These are phyloP conservation scores for Pichia californica DNA, from an alignment of 805 yeast species.

Conservation along the genomic window DNA sequence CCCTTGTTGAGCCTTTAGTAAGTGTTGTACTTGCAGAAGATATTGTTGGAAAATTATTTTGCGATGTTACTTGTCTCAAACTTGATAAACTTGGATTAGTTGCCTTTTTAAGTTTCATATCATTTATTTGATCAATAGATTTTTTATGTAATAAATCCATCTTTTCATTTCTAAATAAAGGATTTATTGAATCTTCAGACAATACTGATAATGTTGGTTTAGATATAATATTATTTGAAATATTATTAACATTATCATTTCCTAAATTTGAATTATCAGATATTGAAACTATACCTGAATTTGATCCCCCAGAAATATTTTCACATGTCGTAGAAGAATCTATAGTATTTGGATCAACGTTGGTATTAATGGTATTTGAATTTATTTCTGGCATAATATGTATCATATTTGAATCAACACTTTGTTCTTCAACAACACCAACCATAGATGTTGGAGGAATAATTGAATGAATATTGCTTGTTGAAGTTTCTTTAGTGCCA, in stretches of 20 bases:
- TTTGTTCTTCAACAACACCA: conserved; percentile 26
- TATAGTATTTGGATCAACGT: too few species aligned
- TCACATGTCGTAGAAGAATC: too few species aligned
- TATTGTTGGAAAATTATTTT: conserved; percentile 18
- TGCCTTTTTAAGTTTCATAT: conserved; percentile 12
- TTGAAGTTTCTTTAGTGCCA: neutral
- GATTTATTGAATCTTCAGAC: neutral
- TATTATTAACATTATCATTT: too few species aligned
- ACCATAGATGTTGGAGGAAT: conserved; percentile 18
- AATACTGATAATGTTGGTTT: neutral
- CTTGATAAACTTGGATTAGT: conserved; percentile 23
- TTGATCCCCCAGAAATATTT: too few species aligned
- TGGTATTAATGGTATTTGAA: neutral
- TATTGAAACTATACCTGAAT: too few species aligned
- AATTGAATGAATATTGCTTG: neutral
- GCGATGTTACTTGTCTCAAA: conserved; percentile 20
- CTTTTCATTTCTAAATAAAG: neutral
- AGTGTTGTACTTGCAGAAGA: conserved; percentile 26
- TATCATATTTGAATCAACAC: conserved; percentile 15
- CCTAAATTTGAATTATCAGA: too few species aligned
- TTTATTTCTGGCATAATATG: conserved; percentile 18
- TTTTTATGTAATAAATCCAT: conserved; percentile 3
- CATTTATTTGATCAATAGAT: conserved; percentile 6
- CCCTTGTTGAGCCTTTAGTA: conserved; percentile 60
- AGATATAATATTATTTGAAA: neutral